Evolutionary conservation across 768 basidiomycete genomes (phyloP).

Genomic region (Mycena leptocephala): DNA sequence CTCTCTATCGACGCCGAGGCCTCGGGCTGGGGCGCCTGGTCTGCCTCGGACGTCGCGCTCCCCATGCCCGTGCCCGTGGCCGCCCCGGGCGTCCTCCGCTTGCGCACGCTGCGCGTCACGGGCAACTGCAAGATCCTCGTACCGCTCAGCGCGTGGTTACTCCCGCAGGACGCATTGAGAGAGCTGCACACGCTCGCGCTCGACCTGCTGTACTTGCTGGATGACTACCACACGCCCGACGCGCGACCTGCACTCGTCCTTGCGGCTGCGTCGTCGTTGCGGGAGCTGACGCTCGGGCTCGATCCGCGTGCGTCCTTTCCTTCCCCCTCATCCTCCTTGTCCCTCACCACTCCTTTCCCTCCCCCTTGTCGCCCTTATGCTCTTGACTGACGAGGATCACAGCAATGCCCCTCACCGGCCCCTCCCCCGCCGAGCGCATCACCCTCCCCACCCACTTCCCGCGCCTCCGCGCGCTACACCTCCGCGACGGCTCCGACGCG

Average conservation of each 20-base stretch:
- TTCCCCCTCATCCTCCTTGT: background rate
- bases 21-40: slow-evolving; percentile 6
- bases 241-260: slow-evolving; percentile 5
- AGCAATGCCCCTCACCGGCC: slow-evolving; percentile 12
- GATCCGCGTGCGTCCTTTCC: slow-evolving; percentile 29
- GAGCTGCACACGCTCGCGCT: slow-evolving; percentile 22
- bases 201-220: slow-evolving; percentile 16
- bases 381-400: too few relatives aligned
- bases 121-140: slow-evolving; percentile 27
- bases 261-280: background rate
- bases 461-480: slow-evolving; percentile 16
- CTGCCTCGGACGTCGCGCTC: background rate
- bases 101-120: slow-evolving; percentile 14
- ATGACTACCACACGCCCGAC: slow-evolving; percentile 24
- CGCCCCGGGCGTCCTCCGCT: background rate
- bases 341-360: background rate
- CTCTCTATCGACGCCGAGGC: slow-evolving; percentile 8
- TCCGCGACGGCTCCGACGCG: slow-evolving; percentile 29
- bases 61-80: background rate
- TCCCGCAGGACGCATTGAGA: slow-evolving; percentile 14
- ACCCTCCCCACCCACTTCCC: slow-evolving; percentile 1
- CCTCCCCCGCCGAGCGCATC: background rate
- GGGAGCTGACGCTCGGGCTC: slow-evolving; percentile 22
- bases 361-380: too few relatives aligned
- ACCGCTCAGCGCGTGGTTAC: slow-evolving; percentile 26